These are phyloP conservation scores for Lactarius evosmus DNA, from an alignment of 768 basidiomycete species.

Conservation along the genomic window DNA sequence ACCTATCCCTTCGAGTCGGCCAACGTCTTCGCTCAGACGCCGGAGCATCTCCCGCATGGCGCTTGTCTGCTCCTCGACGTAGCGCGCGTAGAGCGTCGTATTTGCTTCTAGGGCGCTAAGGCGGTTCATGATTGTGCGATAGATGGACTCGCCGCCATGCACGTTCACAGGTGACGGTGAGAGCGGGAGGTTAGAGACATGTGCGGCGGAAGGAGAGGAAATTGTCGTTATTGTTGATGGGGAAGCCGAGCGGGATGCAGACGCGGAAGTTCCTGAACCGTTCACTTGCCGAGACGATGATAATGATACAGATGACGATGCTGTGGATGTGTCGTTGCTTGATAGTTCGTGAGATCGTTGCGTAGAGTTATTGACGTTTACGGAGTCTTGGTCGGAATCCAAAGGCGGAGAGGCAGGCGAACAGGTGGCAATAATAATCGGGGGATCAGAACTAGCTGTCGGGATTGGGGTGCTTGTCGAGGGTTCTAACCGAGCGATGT, in stretches of 20 bases:
- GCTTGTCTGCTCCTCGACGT: slow-evolving; percentile 85
- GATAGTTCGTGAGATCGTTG: slow-evolving; percentile 6
- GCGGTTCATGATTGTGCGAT: slow-evolving; percentile 94
- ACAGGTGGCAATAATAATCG: background rate
- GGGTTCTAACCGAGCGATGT: slow-evolving; percentile 9
- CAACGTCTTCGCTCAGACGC: slow-evolving; percentile 73
- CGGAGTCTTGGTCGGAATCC: background rate
- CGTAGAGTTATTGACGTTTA: background rate
- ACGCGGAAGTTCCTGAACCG: background rate
- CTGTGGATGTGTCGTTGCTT: slow-evolving; percentile 6
- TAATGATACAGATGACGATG: slow-evolving; percentile 22
- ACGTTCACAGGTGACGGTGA: slow-evolving; percentile 30
- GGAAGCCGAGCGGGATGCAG: slow-evolving; percentile 10
- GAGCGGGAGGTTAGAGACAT: slow-evolving; percentile 9
- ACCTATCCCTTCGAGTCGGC: slow-evolving; percentile 69
- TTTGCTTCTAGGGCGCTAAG: slow-evolving; percentile 82
- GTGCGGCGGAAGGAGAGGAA: slow-evolving; percentile 24
- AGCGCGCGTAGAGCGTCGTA: slow-evolving; percentile 77
- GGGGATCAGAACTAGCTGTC: slow-evolving; percentile 1
- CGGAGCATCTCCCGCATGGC: slow-evolving; percentile 72
- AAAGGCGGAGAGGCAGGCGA: background rate
- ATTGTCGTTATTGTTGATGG: background rate
- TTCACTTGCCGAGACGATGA: slow-evolving; percentile 5
- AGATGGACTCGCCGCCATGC: slow-evolving; percentile 74
- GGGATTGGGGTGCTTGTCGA: background rate